Base-by-base conservation (phyloP, 177 flowering plant genomes). In the Vitis hybrid region DNA sequence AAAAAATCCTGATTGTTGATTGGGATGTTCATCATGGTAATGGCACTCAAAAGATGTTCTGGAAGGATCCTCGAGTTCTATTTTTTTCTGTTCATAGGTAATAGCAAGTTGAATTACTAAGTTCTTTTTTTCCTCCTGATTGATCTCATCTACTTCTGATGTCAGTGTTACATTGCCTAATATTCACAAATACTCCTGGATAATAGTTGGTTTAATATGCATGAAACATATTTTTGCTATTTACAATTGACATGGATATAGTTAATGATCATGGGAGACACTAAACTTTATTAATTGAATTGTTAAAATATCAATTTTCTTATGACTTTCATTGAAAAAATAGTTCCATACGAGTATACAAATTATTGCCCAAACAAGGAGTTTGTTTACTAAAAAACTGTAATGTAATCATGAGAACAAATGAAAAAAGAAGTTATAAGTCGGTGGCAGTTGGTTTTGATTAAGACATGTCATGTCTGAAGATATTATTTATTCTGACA, bases 21-120 rank as follows among this genome's bases (percentile, higher is more conserved):
- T 96, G 99, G 99, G 99, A 94, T 85, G 98, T 96, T 30, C 99
- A 96, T 79, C 99, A 96, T 85, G 98, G 99, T 40, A 96, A 96
- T 85, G 98, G 92, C 66, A 96, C 99, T 45, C 99, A 96, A 67
- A 92, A 94, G 73, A 90, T 84, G 89, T 96, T 96, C 70, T 96
- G 91, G 90, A 78, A 89, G 64, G 99, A 96, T 77, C 81, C 97
- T 66, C 88, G 92, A 67, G 99, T 96, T 74, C 77, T 96, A 49
- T 96, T 87, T 84, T 96, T 96, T 84, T 96, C 99, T 32, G 97
- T 94, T 70, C 99, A 96, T 75, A 87, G 99, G 99, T 90, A 87
- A 7, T 13, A 26, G 40, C 52, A 26, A 10, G 15, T 66, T 60
- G n/a, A 40, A 52, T 51, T 14, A 10, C 8, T 40, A 40, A 40